phyloP scores from a whole-genome alignment of 768 basidiomycete genomes.

The Leccinum uliginosum region DNA sequence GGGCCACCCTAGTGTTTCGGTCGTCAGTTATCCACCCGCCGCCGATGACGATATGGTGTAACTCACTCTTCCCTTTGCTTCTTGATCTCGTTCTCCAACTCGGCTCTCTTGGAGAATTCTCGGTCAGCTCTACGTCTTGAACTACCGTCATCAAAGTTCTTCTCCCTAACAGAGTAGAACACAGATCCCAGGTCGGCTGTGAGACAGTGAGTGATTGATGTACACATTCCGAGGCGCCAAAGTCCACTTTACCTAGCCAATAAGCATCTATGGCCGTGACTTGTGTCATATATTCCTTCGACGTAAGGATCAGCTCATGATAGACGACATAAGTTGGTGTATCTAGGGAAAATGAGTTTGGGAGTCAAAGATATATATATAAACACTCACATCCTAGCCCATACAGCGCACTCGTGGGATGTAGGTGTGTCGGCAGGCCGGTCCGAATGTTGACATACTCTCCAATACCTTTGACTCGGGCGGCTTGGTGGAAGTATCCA shows the following conservation, averaged over 20 bases:
- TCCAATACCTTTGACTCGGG: conserved; percentile 96
- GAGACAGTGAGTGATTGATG: conserved; percentile 6
- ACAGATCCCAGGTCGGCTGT: conserved; percentile 91
- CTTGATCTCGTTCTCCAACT: conserved; percentile 90
- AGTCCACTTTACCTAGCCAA: conserved; percentile 74
- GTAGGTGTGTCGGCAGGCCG: conserved; percentile 90
- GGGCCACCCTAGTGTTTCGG: conserved; percentile 45
- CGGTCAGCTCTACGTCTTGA: conserved; percentile 73
- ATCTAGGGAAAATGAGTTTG: conserved; percentile 42
- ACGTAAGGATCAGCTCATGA: conserved; percentile 92
- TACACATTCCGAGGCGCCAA: neutral
- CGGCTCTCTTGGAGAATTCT: conserved; percentile 89
- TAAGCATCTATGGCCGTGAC: conserved; percentile 98
- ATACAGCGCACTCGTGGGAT: conserved; percentile 95
- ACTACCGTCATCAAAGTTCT: conserved; percentile 91
- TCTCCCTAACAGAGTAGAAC: conserved; percentile 97
- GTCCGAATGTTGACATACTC: conserved; percentile 98
- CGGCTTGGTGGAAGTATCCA: conserved; percentile 99
- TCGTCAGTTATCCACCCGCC: conserved; percentile 7
- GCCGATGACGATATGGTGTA: neutral
- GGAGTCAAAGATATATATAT: neutral
- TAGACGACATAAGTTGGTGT: conserved; percentile 97
- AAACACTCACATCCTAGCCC: conserved; percentile 82
- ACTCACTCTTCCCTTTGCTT: conserved; percentile 65
- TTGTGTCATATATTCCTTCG: conserved; percentile 98